Base-by-base conservation (phyloP, 768 basidiomycete species). In the Hemileccinum impolitum region DNA sequence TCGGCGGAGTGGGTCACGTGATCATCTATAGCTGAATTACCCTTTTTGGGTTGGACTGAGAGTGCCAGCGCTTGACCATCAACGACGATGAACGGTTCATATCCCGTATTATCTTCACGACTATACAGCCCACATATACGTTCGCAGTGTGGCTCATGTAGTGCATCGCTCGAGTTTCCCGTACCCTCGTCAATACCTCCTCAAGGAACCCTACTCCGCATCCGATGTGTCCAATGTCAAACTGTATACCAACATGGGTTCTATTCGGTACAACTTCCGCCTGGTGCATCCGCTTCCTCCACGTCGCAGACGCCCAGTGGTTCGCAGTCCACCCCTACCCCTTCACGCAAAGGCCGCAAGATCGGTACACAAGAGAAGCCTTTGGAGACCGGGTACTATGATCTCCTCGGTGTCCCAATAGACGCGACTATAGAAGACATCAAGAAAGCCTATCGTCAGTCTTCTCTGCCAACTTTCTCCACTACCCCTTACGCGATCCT, bases 311-410 rank as follows among this genome's bases (percentile, higher is more conserved):
- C 59, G 28, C 47, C 38, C 4, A 63, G 54, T 25, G 60, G 61
- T 19, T 46, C 59, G 19, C 56, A 47, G 51, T 61, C 57, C 46
- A 52, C 32, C 32, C 54, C 37, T 60, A 14, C 39, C 9, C 44
- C 34, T 26, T 4, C 37, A 14, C 64, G 78, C 42, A 84, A 78
- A 63, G 78, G 82, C 10, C 72, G 91, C 51, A 90, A 88, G 75
- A 90, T 92, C 54, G 91, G 91, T 1, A 90, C 91, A 15, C 90
- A 94, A 65, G 90, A 91, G 53, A 77, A 82, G 47, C 93, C 92
- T 6, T 71, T 95, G 32, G 92, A 95, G 62, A 93, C 87, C 1
- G 84, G 78, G n/a, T 94, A 94, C 69, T 95, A 94, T 60, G 91
- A 95, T 62, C 75, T 89, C 18, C 74, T 94, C 6, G 89, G 87